Conservation (phyloP, 2,329 filamentous ascomycete genomes). For the Talaromyces sp. region DNA sequence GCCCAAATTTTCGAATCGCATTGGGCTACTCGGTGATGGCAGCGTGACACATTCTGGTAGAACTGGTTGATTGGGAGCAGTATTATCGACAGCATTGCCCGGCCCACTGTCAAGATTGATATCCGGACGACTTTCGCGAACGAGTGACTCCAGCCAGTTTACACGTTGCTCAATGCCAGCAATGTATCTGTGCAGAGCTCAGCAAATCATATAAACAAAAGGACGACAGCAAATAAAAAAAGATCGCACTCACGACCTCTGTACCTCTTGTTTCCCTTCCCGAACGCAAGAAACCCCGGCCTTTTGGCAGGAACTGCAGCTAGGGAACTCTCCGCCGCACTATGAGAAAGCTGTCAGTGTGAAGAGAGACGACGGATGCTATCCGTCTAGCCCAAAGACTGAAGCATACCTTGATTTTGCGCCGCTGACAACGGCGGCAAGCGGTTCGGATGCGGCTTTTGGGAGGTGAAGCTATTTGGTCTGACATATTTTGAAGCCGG, state of each 20-base stretch:
- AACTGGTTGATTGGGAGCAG: background rate
- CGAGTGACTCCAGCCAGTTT: slow-evolving; percentile 44
- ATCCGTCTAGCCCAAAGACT: background rate
- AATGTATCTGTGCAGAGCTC: slow-evolving; percentile 24
- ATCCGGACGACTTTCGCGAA: slow-evolving; percentile 40
- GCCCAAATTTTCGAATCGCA: background rate
- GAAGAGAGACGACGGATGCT: background rate
- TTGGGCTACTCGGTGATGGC: background rate
- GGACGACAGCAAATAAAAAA: background rate
- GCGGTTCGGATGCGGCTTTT: slow-evolving; percentile 29
- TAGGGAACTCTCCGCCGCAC: slow-evolving; percentile 44
- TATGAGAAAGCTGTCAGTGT: slow-evolving; percentile 17
- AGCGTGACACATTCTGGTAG: background rate
- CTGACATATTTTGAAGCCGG: background rate
- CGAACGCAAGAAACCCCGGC: slow-evolving; percentile 40
- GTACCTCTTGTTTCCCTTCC: slow-evolving; percentile 43
- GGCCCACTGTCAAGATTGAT: slow-evolving; percentile 34
- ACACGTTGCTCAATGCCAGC: slow-evolving; percentile 39
- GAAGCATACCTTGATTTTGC: slow-evolving; percentile 45
- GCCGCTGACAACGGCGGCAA: slow-evolving; percentile 41
- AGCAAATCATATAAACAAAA: background rate
- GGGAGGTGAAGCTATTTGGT: slow-evolving; percentile 22
- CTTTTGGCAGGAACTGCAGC: slow-evolving; percentile 43
- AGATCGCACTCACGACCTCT: slow-evolving; percentile 33
- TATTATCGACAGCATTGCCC: slow-evolving; percentile 1